These are phyloP conservation scores for Moniliophthora roreri DNA, from an alignment of 1,284 basidiomycete species.

Conservation along the genomic window DNA sequence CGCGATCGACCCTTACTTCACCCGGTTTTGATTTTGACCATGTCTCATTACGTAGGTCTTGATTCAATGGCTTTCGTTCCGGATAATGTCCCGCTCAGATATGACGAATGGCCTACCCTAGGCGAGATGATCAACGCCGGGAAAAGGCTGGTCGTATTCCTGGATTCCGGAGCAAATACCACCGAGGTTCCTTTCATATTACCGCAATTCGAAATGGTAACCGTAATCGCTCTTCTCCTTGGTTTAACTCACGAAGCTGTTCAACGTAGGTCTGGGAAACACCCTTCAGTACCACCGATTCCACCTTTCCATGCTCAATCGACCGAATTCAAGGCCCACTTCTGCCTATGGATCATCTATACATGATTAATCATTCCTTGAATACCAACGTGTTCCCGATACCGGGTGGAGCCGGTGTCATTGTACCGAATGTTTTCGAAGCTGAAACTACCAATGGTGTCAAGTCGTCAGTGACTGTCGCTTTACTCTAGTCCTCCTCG, in stretches of 20 bases:
- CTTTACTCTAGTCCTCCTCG: not conserved
- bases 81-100: constrained; percentile 45
- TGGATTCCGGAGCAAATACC: constrained; percentile 54
- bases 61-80: constrained; percentile 60
- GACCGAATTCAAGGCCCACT: constrained; percentile 60
- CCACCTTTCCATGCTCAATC: constrained; percentile 68
- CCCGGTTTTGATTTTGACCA: not conserved
- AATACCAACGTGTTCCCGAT: constrained; percentile 37
- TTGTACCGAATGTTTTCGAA: constrained; percentile 30
- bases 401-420: constrained; percentile 25
- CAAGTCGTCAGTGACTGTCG: constrained; percentile 29
- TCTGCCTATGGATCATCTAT: constrained; percentile 46
- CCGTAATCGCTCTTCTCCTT: constrained; percentile 32
- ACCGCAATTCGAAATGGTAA: constrained; percentile 58
- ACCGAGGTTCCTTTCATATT: constrained; percentile 58
- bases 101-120: constrained; percentile 72
- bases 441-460: constrained; percentile 34
- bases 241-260: no score
- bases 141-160: constrained; percentile 67
- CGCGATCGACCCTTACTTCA: not conserved
- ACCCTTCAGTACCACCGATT: constrained; percentile 61
- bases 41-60: constrained; percentile 42
- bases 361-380: constrained; percentile 58
- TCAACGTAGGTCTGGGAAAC: constrained; percentile 68
- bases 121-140: constrained; percentile 68